Evolutionary conservation across 192 early-diverging fungal species (phyloP).

Genomic region (Tieghemiomyces parasiticus): DNA sequence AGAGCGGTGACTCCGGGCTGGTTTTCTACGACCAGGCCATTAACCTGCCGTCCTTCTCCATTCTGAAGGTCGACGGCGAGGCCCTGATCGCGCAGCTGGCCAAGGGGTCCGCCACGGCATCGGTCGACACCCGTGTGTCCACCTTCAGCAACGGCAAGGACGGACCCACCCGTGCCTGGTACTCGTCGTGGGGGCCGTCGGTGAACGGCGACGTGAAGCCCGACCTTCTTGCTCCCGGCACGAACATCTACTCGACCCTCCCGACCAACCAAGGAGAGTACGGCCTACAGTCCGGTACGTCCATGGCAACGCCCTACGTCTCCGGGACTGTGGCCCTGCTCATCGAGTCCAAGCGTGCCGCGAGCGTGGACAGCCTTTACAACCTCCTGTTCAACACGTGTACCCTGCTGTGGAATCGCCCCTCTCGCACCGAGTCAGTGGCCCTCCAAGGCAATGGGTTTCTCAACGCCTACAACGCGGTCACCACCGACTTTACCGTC

Average conservation of each 20-base stretch:
- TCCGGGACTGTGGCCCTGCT: conserved; percentile 28
- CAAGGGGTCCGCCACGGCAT: background rate
- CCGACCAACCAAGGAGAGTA: conserved; percentile 28
- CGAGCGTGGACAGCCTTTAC: background rate
- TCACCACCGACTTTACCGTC: background rate
- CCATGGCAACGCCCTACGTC: conserved; percentile 44
- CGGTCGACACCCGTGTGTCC: background rate
- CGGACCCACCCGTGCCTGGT: background rate
- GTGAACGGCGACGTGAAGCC: conserved; percentile 32
- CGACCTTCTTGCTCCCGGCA: conserved; percentile 33
- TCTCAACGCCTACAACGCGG: background rate
- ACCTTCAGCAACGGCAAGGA: background rate
- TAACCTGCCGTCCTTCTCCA: conserved; percentile 24
- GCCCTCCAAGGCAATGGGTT: conserved; percentile 2
- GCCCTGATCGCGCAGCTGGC: conserved; percentile 13
- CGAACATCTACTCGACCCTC: conserved; percentile 33
- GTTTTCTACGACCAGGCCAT: conserved; percentile 8
- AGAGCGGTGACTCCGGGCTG: conserved; percentile 19
- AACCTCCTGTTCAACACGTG: background rate
- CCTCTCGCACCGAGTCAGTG: background rate
- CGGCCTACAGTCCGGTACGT: conserved; percentile 31
- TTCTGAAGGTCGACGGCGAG: conserved; percentile 24
- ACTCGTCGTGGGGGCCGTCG: conserved; percentile 35
- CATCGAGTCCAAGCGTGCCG: background rate
- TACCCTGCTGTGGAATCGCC: background rate